Percentiles rank a stretch among this genome's conserved stretches.
Evolutionary conservation across 2,329 filamentous ascomycete genomes (phyloP).

Genomic region (Curvularia eragrostidis): DNA sequence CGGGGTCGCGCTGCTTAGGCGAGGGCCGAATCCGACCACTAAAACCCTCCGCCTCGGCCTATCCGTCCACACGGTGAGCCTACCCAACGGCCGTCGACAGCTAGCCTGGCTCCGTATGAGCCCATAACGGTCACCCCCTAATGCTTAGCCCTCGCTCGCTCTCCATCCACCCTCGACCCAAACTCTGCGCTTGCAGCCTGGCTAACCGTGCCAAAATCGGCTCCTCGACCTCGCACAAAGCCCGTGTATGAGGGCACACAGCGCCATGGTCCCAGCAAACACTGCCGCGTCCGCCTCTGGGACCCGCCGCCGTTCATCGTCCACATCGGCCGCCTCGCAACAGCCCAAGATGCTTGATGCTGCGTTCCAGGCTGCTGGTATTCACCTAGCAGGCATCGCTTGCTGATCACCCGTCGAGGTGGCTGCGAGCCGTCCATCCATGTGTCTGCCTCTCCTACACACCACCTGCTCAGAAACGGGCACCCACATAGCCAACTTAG

Average conservation of each 20-base stretch:
- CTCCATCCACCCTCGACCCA: neutral
- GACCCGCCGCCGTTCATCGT: conserved; percentile 19
- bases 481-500: conserved; percentile 8
- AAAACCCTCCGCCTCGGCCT: conserved; percentile 20
- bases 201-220: conserved; percentile 24
- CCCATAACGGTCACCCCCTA: conserved; percentile 14
- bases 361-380: conserved; percentile 42
- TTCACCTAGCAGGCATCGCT: conserved; percentile 27
- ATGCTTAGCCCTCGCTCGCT: neutral
- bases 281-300: conserved; percentile 25
- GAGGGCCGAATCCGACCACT: conserved; percentile 34
- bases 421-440: conserved; percentile 42
- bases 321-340: conserved; percentile 29
- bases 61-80: conserved; percentile 28
- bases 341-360: conserved; percentile 16
- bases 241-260: conserved; percentile 26
- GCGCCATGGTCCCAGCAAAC: conserved; percentile 33
- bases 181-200: neutral
- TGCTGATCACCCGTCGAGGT: conserved; percentile 48
- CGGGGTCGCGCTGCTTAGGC: conserved; percentile 34
- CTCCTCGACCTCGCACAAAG: conserved; percentile 17
- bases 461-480: conserved; percentile 34
- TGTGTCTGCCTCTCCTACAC: conserved; percentile 24
- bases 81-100: conserved; percentile 27
- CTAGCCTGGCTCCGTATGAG: conserved; percentile 9